Base-by-base conservation (phyloP, 2,329 filamentous ascomycete species). In the Diaporthe ilicicola region DNA sequence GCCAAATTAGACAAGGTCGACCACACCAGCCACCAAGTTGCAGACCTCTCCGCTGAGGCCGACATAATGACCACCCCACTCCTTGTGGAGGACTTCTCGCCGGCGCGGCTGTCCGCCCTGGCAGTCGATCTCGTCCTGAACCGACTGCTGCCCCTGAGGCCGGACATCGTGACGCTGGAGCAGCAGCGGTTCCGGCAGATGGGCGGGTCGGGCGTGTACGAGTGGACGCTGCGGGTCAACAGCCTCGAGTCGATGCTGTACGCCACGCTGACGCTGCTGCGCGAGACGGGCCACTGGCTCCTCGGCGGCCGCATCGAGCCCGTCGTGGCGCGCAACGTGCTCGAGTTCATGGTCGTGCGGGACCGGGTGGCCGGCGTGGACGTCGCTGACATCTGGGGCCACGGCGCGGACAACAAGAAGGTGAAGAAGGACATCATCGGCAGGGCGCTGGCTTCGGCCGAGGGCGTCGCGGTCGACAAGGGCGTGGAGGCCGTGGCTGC, bases 161-260 rank as follows among this genome's bases (percentile, higher is more conserved):
- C 93, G 0, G 90, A 90, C 3, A 87, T 92, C 66, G 84, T 97
- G 37, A 83, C 96, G 1, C 94, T 97, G 70, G 87, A 89, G 78
- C 83, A 85, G 22, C 87, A 90, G 76, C 86, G 87, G 4, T 88
- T 85, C 76, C 90, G 94, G 3, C 91, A 89, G 2, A 87, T 85
- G n/a, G 88, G 92, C 10, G 86, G 83, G 0, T 82, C 88, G 0
- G 87, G 90, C 0, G 90, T 97, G 1, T 88, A 91, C 72, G 93
- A 97, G 80, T 97, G 94, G 94, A 95, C 93, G 3, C 79, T 96
- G 50, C 86, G 93, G 1, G 93, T 97, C 10, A 95, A 95, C 74
- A 91, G 92, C 76, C 87, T 97, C 27, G 94, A 97, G 79, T 89
- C 90, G 4, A 96, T 96, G 90, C 81, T 97, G 0, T 92, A 94